Evolutionary conservation across 768 basidiomycete genomes (phyloP), one percentile per base, ranked within the genome.

Genomic region (Lactarius indigo): DNA sequence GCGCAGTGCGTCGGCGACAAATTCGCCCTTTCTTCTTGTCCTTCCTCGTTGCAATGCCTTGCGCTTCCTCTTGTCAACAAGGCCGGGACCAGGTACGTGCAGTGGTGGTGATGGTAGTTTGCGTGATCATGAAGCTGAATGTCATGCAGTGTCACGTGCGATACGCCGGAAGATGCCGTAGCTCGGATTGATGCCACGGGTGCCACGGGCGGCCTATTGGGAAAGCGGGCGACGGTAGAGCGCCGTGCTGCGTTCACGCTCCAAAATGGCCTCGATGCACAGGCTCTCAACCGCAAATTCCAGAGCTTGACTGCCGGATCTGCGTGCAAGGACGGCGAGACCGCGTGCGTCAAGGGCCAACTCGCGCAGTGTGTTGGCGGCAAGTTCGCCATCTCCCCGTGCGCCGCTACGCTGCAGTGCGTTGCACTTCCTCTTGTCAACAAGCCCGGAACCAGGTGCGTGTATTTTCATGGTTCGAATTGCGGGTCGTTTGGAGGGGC

Each of bases 281-380:
- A 75, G 57, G 68, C 68, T 8, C 69, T 73, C 33, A 75, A 75
- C 62, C 28, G 12, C 3, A 56, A 72, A n/a, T 74, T 74, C 70
- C 44, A 60, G 30, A 57, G 61, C 15, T 60, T 74, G n/a, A 59
- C 68, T 12, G 20, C 69, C 13, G 77, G 59, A 74, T 79, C 64
- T 70, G 70, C 70, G 54, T 80, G 68, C 72, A 79, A 37, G 70
- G 74, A 56, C 72, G 81, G 79, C 74, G 70, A 73, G 64, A 28
- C 68, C 26, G 64, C 65, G 28, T 69, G 66, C 64, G 52, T 72
- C 15, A 1, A 59, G 6, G 67, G 61, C 50, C 39, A 61, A 20
- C 61, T 73, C 52, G 73, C 70, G 13, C 63, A 68, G 23, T 78
- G 76, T 63, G 68, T 35, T 35, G 41, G 41, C 57, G 66, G 66